These are phyloP conservation scores for Taphrina confusa DNA, from an alignment of 1,139 yeast species.

Conservation along the genomic window DNA sequence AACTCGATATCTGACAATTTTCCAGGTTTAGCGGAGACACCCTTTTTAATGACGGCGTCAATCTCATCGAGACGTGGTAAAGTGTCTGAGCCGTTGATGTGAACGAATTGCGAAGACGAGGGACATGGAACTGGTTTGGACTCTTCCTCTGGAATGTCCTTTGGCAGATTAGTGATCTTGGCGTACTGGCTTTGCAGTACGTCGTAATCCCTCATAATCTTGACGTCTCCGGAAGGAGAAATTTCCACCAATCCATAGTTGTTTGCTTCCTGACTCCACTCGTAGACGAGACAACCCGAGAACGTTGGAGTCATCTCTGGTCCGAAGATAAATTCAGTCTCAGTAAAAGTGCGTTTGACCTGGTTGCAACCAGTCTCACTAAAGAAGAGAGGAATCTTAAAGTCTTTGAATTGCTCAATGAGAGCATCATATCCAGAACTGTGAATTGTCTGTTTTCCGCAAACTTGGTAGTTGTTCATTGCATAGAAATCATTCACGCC, in stretches of 20 bases:
- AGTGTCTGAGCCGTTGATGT: constrained; percentile 11
- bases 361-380: constrained; percentile 94
- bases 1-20: constrained; percentile 1
- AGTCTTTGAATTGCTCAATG: constrained; percentile 61
- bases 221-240: constrained; percentile 53
- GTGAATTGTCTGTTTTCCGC: constrained; percentile 16
- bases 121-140: not conserved
- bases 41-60: not conserved
- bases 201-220: constrained; percentile 60
- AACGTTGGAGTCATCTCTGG: constrained; percentile 73
- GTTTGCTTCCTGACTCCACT: constrained; percentile 83
- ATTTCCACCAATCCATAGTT: constrained; percentile 79
- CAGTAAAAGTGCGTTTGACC: constrained; percentile 71
- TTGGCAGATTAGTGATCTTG: constrained; percentile 42
- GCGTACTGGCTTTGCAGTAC: constrained; percentile 58
- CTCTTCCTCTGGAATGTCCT: not conserved
- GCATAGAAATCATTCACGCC: constrained; percentile 74
- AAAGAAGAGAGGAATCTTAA: constrained; percentile 75
- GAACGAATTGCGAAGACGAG: not conserved
- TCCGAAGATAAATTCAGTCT: constrained; percentile 70
- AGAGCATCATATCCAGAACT: constrained; percentile 16
- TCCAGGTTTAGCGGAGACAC: constrained; percentile 10
- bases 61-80: constrained; percentile 15
- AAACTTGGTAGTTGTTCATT: constrained; percentile 77
- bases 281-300: constrained; percentile 91